Base-by-base conservation (phyloP, 768 basidiomycete species). In the Russula abietina region DNA sequence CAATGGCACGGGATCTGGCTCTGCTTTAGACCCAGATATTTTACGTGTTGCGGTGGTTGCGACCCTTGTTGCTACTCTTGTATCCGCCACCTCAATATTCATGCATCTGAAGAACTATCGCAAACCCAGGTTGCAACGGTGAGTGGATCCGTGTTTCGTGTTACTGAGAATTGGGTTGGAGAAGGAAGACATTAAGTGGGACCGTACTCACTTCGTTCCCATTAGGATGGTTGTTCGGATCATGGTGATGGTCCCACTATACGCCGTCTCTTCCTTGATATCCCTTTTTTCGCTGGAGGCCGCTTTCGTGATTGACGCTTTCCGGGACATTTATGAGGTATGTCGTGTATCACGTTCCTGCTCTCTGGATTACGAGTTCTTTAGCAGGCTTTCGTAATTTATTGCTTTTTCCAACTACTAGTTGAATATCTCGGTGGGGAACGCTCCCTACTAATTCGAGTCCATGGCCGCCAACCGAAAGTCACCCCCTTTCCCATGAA, bases 311-410 rank as follows among this genome's bases (percentile, higher is more conserved):
- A 95, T 99, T 64, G 97, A 99, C 72, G 93, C 84, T 17, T 79
- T 98, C 64, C 83, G 97, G 48, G 97, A 98, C 73, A 83, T 99
- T 17, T 99, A 99, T 73, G 97, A 99, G 82, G 94, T 93, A 63
- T 62, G 83, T 58, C 17, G 8, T 26, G 10, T 10, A 26, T 17
- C 19, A 17, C 12, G 3, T n/a, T 22, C 1, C 19, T 11, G 14
- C 33, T 16, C 3, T n/a, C 30, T 2, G 12, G 10, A 30, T 54
- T 22, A 43, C 17, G 48, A 53, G 8, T 53, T 0, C 24, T 14
- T 7, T 1, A 38, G 3, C 58, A 93, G 91, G 93, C 93, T 1
- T 96, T 94, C 72, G 91, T 95, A 16, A 95, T 96, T 60, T 96
- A 95, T 73, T 92, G 89, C 70, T 95, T 93, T 78, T 94, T 94